Evolutionary conservation across 164 flowering plant species (phyloP), one percentile per base, ranked within the genome.

Genomic region (Akebia trifoliata): DNA sequence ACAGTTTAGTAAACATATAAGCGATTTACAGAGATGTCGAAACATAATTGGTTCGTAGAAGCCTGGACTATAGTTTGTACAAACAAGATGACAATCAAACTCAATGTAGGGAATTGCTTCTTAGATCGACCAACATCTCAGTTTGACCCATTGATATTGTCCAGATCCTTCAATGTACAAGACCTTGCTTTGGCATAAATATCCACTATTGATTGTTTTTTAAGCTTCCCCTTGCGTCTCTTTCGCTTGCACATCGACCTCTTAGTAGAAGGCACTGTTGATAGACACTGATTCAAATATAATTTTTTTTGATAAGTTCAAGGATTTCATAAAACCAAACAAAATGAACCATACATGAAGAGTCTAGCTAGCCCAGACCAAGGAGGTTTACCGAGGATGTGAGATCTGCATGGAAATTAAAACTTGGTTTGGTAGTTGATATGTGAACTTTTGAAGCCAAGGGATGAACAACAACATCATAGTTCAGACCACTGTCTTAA

Each of bases 141-240:
- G n/a, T 40, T 31, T 4, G n/a, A n/a, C n/a, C n/a, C n/a, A n/a
- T n/a, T n/a, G n/a, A 44, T 55, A 45, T 50, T 38, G 40, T 56
- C 30, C 18, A 58, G 34, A 6, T 64, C 69, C 64, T 68, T 72
- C 54, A 61, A 54, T 34, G 53, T 60, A 56, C 64, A 52, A 47
- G 57, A 66, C 55, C 43, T 67, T 32, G 75, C 69, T 25, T 34
- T 39, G 4, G 66, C 61, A 57, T 14, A 57, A 52, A 72, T 65
- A 46, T 68, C 67, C 9, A 29, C 50, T 57, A 72, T 48, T 10
- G 65, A 60, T 25, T 63, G 56, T 44, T 44, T 72, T 55, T 68
- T 72, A 50, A 29, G 45, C 40, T 61, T 68, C 21, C 75, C 60
- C 52, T 61, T 72, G 4, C 40, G 50, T 40, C 43, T 60, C 56